These are phyloP conservation scores for Dactylella cylindrospora DNA, from an alignment of 2,329 filamentous ascomycete species.

Conservation along the genomic window DNA sequence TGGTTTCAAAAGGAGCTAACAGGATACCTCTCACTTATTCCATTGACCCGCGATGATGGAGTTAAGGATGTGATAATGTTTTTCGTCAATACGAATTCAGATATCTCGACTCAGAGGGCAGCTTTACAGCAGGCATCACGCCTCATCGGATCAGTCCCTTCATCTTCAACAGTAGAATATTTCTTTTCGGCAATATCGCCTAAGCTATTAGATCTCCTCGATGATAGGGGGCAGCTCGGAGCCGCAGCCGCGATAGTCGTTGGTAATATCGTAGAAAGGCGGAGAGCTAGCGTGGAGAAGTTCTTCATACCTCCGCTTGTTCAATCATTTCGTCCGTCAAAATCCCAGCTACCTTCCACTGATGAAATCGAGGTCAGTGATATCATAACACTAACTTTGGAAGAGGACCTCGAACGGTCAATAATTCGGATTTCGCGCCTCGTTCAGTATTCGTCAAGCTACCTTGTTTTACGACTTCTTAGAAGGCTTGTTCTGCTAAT, in stretches of 20 bases:
- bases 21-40: constrained; percentile 46
- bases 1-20: constrained; percentile 45
- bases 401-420: constrained; percentile 23
- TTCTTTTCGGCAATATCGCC: constrained; percentile 46
- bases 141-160: constrained; percentile 47
- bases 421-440: constrained; percentile 15
- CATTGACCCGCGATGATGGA: constrained; percentile 44
- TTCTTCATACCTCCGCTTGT: constrained; percentile 45
- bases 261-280: constrained; percentile 45
- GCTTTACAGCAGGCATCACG: constrained; percentile 45
- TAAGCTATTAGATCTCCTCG: constrained; percentile 47
- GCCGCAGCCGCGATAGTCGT: constrained; percentile 46
- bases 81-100: constrained; percentile 43
- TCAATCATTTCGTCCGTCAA: constrained; percentile 34
- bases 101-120: constrained; percentile 23
- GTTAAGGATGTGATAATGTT: constrained; percentile 48
- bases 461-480: constrained; percentile 15
- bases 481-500: constrained; percentile 10
- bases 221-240: constrained; percentile 40
- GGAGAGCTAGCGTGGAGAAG: constrained; percentile 38
- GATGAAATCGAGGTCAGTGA: constrained; percentile 15
- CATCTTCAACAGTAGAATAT: constrained; percentile 26
- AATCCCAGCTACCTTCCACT: constrained; percentile 3
- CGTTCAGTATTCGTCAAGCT: constrained; percentile 18
- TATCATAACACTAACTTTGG: constrained; percentile 15